Evolutionary conservation across 2,329 filamentous ascomycete genomes (phyloP).

Genomic region (Pestalotiopsis sp.): DNA sequence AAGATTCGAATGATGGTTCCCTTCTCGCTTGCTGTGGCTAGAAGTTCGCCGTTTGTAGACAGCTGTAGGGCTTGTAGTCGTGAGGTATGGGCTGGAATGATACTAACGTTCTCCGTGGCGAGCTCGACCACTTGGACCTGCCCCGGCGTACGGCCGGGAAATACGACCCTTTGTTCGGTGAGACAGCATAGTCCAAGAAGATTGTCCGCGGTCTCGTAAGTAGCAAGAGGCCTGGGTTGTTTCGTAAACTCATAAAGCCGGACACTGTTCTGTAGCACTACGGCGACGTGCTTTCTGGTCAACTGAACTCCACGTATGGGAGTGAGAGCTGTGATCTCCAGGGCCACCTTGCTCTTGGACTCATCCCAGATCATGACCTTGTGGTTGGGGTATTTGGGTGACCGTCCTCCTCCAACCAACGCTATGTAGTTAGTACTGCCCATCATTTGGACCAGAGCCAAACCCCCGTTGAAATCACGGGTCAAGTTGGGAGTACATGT

Average conservation of each 20-base stretch:
- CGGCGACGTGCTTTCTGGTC: conserved; percentile 73
- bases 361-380: conserved; percentile 97
- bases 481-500: conserved; percentile 6
- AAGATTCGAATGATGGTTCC: conserved; percentile 90
- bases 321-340: conserved; percentile 81
- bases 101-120: conserved; percentile 79
- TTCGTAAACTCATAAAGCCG: conserved; percentile 80
- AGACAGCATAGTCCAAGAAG: conserved; percentile 79
- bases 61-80: conserved; percentile 78
- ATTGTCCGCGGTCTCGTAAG: conserved; percentile 88
- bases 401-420: conserved; percentile 83
- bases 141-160: conserved; percentile 84
- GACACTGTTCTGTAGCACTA: conserved; percentile 81
- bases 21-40: conserved; percentile 89
- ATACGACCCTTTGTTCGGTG: conserved; percentile 72
- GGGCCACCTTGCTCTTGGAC: conserved; percentile 68
- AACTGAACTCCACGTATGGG: conserved; percentile 80
- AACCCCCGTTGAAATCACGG: conserved; percentile 74
- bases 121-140: conserved; percentile 89
- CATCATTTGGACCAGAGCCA: conserved; percentile 85
- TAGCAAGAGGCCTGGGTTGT: conserved; percentile 68
- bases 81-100: conserved; percentile 87
- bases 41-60: conserved; percentile 75
- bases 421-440: conserved; percentile 85
- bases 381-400: conserved; percentile 84